Conservation (phyloP, 257 asterid species). For the Solanum sejunctum region DNA sequence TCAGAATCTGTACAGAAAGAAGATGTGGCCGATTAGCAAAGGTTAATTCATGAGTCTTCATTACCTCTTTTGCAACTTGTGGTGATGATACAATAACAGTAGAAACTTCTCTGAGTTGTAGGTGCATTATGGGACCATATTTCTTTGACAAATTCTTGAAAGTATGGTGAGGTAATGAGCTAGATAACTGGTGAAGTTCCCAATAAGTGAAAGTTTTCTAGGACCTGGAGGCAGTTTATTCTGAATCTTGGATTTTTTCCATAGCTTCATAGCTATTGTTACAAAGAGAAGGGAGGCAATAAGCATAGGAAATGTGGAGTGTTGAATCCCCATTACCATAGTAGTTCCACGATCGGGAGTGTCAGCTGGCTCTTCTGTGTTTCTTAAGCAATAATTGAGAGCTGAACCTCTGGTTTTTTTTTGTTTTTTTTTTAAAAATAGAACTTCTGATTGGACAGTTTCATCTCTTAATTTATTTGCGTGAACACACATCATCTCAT, state of each 20-base stretch:
- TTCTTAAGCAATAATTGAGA: not conserved
- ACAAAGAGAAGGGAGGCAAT: not conserved
- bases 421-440: not conserved
- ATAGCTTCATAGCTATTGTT: not conserved
- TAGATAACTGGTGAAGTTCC: not conserved
- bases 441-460: not conserved
- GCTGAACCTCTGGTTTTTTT: not conserved
- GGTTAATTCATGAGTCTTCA: not conserved
- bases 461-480: not conserved
- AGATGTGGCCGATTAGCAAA: not conserved
- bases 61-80: not conserved
- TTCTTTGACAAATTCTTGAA: not conserved
- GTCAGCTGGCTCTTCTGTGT: not conserved
- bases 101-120: not conserved
- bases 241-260: not conserved
- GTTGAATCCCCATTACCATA: not conserved
- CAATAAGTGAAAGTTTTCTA: not conserved
- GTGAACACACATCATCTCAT: not conserved
- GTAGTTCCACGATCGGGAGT: not conserved
- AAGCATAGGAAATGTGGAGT: not conserved
- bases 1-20: not conserved
- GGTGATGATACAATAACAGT: not conserved
- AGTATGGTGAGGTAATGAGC: not conserved
- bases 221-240: not conserved
- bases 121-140: not conserved